phyloP scores from a whole-genome alignment of 306 rosid species.

The Cucumis hystrix region DNA sequence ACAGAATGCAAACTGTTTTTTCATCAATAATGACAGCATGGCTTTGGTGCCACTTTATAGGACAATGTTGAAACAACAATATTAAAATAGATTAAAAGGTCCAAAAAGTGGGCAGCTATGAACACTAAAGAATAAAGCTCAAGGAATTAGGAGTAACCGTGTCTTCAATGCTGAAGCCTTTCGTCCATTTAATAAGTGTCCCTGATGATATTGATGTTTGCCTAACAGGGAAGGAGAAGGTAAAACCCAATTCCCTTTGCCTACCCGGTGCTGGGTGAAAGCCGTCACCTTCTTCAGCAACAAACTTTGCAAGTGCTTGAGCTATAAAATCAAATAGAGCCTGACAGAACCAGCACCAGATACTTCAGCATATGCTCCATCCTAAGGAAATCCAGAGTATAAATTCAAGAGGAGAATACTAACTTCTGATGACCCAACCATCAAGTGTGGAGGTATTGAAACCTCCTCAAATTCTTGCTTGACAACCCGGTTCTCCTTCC shows the following conservation, averaged over 20 bases:
- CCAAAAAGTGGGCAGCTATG: background rate
- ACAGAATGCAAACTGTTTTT: background rate
- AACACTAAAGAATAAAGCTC: constrained; percentile 11
- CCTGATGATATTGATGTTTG: constrained; percentile 91
- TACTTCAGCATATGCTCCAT: constrained; percentile 3
- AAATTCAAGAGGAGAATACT: constrained; percentile 25
- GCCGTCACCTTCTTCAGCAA: constrained; percentile 62
- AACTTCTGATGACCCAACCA: constrained; percentile 69
- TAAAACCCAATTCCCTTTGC: constrained; percentile 93
- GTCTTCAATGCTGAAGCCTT: constrained; percentile 83
- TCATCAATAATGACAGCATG: too few relatives aligned
- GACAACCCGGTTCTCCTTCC: constrained; percentile 41
- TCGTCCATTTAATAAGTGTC: constrained; percentile 82
- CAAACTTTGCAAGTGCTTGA: constrained; percentile 52
- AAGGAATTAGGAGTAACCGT: constrained; percentile 40
- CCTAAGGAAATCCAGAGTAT: background rate
- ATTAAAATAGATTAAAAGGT: background rate
- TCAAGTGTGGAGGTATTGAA: constrained; percentile 82
- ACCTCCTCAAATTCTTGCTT: constrained; percentile 52
- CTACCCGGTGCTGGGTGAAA: constrained; percentile 59
- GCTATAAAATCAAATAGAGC: constrained; percentile 80
- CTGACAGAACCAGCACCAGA: constrained; percentile 32
- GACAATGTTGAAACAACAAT: background rate
- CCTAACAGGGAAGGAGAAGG: constrained; percentile 95
- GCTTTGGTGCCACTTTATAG: too few relatives aligned